Percentiles rank a stretch among this genome's conserved stretches.
Evolutionary conservation across 805 yeast genomes (phyloP).

Genomic region (Ogataea wickerhamii): DNA sequence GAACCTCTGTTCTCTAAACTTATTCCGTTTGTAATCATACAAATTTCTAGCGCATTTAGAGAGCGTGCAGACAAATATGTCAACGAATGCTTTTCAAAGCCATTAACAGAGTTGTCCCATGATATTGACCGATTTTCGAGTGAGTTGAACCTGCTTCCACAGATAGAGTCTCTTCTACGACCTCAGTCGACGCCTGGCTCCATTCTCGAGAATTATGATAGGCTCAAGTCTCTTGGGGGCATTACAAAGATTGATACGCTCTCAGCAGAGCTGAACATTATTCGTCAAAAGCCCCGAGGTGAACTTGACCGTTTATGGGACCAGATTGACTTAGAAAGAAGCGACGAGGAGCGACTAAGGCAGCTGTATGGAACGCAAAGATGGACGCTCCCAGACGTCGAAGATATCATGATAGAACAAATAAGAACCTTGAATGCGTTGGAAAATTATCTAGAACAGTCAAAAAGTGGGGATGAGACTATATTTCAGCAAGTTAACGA

Average conservation of each 20-base stretch:
- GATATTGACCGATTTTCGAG: conserved; percentile 42
- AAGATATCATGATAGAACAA: conserved; percentile 40
- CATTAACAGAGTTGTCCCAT: conserved; percentile 45
- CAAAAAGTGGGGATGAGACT: conserved; percentile 57
- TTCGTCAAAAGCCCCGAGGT: conserved; percentile 39
- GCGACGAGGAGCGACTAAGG: conserved; percentile 53
- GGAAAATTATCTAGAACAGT: conserved; percentile 49
- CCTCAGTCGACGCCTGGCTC: conserved; percentile 59
- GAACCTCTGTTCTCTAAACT: conserved; percentile 51
- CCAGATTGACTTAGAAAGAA: conserved; percentile 45
- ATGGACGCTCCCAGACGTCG: conserved; percentile 53
- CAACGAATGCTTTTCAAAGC: conserved; percentile 39
- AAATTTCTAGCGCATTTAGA: conserved; percentile 61
- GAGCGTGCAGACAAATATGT: conserved; percentile 61
- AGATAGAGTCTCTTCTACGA: conserved; percentile 56
- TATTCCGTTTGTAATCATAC: conserved; percentile 64
- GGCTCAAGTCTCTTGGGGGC: conserved; percentile 54
- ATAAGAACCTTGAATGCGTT: conserved; percentile 41
- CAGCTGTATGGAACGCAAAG: conserved; percentile 46
- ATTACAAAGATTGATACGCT: conserved; percentile 37
- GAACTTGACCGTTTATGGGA: conserved; percentile 45
- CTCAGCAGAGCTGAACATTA: conserved; percentile 42
- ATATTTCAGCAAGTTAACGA: conserved; percentile 45
- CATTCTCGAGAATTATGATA: conserved; percentile 52
- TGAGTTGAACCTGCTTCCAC: conserved; percentile 54